These are phyloP conservation scores for Fibroporia radiculosa DNA, from an alignment of 768 basidiomycete species.

Conservation along the genomic window DNA sequence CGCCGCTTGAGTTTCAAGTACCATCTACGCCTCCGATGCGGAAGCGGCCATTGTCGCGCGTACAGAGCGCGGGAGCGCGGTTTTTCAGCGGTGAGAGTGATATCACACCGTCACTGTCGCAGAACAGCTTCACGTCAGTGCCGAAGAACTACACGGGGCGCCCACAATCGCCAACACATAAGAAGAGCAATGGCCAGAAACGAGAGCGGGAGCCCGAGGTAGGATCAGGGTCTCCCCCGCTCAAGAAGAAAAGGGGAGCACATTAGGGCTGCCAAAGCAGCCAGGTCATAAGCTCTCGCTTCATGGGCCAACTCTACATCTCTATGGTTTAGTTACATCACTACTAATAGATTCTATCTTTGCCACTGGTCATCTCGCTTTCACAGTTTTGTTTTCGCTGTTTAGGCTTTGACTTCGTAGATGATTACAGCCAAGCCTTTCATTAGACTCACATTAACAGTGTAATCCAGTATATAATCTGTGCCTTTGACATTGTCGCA, in stretches of 20 bases:
- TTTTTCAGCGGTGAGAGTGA: conserved; percentile 1
- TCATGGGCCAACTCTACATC: no score
- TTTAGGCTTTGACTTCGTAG: no score
- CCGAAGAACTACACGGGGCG: conserved; percentile 4
- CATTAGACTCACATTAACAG: no score
- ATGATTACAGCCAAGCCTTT: no score
- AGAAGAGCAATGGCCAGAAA: conserved; percentile 8
- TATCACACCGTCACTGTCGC: background rate
- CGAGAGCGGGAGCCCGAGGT: conserved; percentile 5
- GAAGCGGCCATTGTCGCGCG: conserved; percentile 10
- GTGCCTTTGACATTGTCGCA: no score
- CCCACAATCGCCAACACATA: background rate
- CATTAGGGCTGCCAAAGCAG: no score
- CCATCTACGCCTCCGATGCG: conserved; percentile 21
- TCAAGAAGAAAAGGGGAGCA: conserved; percentile 2
- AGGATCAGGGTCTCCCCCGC: conserved; percentile 1
- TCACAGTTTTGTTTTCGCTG: no score
- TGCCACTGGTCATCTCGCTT: no score
- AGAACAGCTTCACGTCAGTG: conserved; percentile 8
- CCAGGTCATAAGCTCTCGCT: no score
- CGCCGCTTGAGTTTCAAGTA: conserved; percentile 31
- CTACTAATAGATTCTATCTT: no score
- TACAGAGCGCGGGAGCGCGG: conserved; percentile 6
- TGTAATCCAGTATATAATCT: no score
- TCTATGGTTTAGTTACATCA: no score